Percentiles rank a stretch among this genome's conserved stretches.
Evolutionary conservation across 192 early-diverging fungal genomes (phyloP).

Genomic region (Powellomyces hirtus): DNA sequence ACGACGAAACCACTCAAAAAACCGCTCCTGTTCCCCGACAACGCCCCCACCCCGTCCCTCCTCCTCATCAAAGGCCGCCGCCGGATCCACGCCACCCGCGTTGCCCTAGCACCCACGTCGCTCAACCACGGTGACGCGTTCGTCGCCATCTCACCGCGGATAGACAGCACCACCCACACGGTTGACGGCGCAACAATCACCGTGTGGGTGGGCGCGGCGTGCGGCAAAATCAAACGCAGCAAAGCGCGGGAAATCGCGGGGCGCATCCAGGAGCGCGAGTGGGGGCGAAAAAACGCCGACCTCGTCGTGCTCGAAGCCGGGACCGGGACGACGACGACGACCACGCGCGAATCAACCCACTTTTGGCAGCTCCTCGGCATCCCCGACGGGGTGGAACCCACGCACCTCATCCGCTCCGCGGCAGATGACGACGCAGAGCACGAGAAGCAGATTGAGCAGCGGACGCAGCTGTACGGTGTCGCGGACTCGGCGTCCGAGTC

Average conservation of each 20-base stretch:
- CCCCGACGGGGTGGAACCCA: not conserved
- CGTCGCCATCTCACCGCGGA: conserved; percentile 19
- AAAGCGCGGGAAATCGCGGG: conserved; percentile 31
- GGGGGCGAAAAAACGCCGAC: conserved; percentile 29
- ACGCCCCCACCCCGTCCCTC: not conserved
- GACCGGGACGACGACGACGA: no score
- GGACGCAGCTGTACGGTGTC: conserved; percentile 26
- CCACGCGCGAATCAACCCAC: not conserved
- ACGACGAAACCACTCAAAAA: not conserved
- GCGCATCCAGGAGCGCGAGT: conserved; percentile 32
- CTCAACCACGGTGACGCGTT: conserved; percentile 32
- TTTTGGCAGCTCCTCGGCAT: conserved; percentile 4
- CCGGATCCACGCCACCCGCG: conserved; percentile 17
- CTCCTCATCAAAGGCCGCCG: conserved; percentile 32
- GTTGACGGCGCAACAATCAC: conserved; percentile 17
- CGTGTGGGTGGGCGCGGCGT: conserved; percentile 24
- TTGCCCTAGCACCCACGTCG: not conserved
- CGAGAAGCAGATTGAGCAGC: conserved; percentile 12
- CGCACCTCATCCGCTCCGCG: not conserved
- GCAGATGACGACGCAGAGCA: conserved; percentile 19
- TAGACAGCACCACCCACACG: not conserved
- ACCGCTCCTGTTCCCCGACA: not conserved
- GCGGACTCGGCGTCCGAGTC: not conserved
- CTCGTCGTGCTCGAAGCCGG: conserved; percentile 17
- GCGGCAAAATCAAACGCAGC: conserved; percentile 27